Percentiles rank a stretch among this genome's conserved stretches.
Evolutionary conservation across 2,329 filamentous ascomycete species (phyloP).

Genomic region (Ophiostoma populinum): DNA sequence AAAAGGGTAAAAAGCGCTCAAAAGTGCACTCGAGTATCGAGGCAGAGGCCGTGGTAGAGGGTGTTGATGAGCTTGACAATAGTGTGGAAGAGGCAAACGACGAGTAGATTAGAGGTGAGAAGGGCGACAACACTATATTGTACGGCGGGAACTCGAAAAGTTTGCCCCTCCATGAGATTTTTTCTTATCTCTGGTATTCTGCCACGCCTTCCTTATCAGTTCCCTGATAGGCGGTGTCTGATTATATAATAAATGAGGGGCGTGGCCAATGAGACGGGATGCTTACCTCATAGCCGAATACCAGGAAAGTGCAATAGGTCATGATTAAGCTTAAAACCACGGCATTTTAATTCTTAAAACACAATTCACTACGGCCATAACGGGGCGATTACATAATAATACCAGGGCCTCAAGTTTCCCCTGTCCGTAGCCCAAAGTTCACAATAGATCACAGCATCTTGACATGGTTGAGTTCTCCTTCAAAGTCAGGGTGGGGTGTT

Average conservation of each 20-base stretch:
- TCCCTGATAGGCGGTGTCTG: conserved; percentile 1
- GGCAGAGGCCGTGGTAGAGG: neutral
- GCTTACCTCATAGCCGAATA: no score
- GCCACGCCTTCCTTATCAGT: conserved; percentile 6
- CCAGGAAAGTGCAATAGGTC: no score
- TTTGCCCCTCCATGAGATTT: conserved; percentile 6
- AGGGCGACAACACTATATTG: neutral
- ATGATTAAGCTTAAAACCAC: no score
- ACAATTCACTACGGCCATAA: no score
- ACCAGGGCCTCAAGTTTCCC: no score
- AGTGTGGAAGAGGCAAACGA: neutral
- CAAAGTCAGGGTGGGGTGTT: no score
- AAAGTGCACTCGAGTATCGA: neutral
- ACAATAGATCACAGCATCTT: no score
- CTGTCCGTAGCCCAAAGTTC: no score
- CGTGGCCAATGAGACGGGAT: no score
- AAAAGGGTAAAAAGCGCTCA: neutral
- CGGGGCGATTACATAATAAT: no score
- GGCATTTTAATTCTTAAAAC: no score
- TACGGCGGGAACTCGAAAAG: conserved; percentile 2
- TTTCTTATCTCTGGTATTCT: conserved; percentile 6
- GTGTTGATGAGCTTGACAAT: neutral
- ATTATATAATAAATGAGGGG: conserved; percentile 3
- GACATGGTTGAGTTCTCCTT: no score
- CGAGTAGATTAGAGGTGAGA: neutral